Evolutionary conservation across 2,329 filamentous ascomycete species (phyloP), one percentile per base, ranked within the genome.

Genomic region (Sclerotiophoma versabilis): DNA sequence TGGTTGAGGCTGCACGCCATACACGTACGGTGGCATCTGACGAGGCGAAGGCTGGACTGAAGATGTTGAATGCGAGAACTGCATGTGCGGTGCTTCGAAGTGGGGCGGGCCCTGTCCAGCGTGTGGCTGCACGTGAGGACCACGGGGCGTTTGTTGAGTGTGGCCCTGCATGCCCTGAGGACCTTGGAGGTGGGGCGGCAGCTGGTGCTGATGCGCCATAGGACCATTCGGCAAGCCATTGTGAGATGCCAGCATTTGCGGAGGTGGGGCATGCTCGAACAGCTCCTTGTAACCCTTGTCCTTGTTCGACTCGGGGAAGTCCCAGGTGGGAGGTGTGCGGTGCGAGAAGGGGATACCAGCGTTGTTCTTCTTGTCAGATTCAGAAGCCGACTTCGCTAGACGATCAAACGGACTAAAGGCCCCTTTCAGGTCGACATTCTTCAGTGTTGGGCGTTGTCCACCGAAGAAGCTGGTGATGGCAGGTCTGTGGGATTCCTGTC

Each of bases 251-350:
- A 88, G 85, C 42, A 88, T 80, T 0, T 87, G 79, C 47, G 80
- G 77, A 55, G 80, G 76, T 8, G 58, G 77, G 64, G 86, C 77
- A 42, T 85, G 83, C 64, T 96, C 91, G 74, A 97, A 95, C 68
- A 91, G 86, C 65, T 93, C 86, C 44, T 86, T 84, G 73, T 93
- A 96, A 0, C 86, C 90, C 67, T 90, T 91, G 60, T 96, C 90
- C 36, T 84, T 81, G 60, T 91, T 89, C 17, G 87, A 86, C 42
- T 85, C 79, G 20, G 87, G 77, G 55, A 87, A 85, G 57, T 89
- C 87, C 93, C 95, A 99, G 0, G 89, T 93, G 0, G 92, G 92
- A 10, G 83, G 80, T 1, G 95, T 98, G 65, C 92, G 88, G 75
- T 89, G 97, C 4, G 93, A 87, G 23, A 89, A 89, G 30, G 89